Evolutionary conservation across 2,329 filamentous ascomycete species (phyloP).

Genomic region (Colletotrichum liaoningense): DNA sequence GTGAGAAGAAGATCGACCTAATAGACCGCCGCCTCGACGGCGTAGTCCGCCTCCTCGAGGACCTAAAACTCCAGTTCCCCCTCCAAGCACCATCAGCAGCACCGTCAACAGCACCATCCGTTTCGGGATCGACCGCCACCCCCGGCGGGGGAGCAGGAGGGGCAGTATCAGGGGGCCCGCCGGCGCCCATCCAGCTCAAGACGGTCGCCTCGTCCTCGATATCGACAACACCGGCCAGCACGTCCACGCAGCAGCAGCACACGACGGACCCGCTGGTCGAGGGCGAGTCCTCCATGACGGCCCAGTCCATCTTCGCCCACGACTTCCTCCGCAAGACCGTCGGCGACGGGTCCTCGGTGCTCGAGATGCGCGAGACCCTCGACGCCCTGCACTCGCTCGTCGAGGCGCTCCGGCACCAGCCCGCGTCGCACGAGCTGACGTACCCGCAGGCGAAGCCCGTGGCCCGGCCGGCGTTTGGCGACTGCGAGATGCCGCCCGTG

Average conservation of each 20-base stretch:
- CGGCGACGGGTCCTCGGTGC: slow-evolving; percentile 41
- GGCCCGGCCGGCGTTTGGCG: slow-evolving; percentile 9
- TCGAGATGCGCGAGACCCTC: slow-evolving; percentile 49
- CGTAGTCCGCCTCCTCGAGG: slow-evolving; percentile 46
- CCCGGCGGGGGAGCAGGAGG: not conserved
- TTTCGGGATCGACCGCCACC: not conserved
- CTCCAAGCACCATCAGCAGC: slow-evolving; percentile 13
- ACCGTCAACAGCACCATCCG: not conserved
- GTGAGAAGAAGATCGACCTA: slow-evolving; percentile 42
- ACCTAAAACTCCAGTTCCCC: slow-evolving; percentile 44
- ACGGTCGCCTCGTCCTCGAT: not conserved
- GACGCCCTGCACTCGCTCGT: slow-evolving; percentile 47
- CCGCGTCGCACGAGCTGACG: slow-evolving; percentile 40
- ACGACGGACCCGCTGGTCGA: slow-evolving; percentile 50
- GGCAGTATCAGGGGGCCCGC: not conserved
- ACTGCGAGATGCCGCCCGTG: slow-evolving; percentile 35
- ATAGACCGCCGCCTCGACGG: slow-evolving; percentile 50
- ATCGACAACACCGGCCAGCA: slow-evolving; percentile 35
- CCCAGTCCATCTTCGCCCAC: slow-evolving; percentile 59
- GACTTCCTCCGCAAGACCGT: slow-evolving; percentile 55
- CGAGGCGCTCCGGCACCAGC: slow-evolving; percentile 42
- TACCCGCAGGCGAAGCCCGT: slow-evolving; percentile 38
- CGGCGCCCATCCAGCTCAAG: not conserved
- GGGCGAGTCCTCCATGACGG: slow-evolving; percentile 57
- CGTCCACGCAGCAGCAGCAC: slow-evolving; percentile 22